phyloP scores from a whole-genome alignment of 169 alveolate genomes.

The Plasmodium ovale region DNA sequence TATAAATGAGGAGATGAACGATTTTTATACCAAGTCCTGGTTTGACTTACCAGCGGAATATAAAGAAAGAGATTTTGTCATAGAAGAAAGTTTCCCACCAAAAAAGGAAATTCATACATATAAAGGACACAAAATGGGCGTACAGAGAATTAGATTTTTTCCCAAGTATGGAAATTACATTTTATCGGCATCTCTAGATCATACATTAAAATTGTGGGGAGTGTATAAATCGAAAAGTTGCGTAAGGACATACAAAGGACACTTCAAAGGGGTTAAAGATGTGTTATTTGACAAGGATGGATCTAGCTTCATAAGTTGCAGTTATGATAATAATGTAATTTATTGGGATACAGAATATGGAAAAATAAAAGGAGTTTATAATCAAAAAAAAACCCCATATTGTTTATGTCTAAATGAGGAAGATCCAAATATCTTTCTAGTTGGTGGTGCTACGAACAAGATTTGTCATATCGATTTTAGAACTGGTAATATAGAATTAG shows the following conservation, averaged over 20 bases:
- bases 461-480: constrained; percentile 93
- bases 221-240: constrained; percentile 92
- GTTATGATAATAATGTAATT: constrained; percentile 93
- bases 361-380: constrained; percentile 91
- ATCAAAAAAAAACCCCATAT: constrained; percentile 93
- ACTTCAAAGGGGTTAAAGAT: constrained; percentile 96
- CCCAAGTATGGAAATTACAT: constrained; percentile 96
- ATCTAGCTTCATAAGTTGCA: constrained; percentile 91
- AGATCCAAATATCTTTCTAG: constrained; percentile 92
- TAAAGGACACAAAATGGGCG: constrained; percentile 95
- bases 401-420: constrained; percentile 93
- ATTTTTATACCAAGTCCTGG: constrained; percentile 68
- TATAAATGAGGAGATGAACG: constrained; percentile 47
- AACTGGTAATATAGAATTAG: constrained; percentile 91
- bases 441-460: constrained; percentile 95
- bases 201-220: constrained; percentile 96
- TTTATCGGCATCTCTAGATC: constrained; percentile 94
- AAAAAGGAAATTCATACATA: constrained; percentile 93
- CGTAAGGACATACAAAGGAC: constrained; percentile 95
- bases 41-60: constrained; percentile 73
- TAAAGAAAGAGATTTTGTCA: constrained; percentile 75
- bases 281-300: constrained; percentile 93
- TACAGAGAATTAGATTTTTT: constrained; percentile 92
- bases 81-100: constrained; percentile 86
- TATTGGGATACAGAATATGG: constrained; percentile 99